A percentile compares a stretch with the other conserved stretches of the same genome.
Conservation (phyloP, 2,329 filamentous ascomycete species). For the Diplodia scrobiculata region DNA sequence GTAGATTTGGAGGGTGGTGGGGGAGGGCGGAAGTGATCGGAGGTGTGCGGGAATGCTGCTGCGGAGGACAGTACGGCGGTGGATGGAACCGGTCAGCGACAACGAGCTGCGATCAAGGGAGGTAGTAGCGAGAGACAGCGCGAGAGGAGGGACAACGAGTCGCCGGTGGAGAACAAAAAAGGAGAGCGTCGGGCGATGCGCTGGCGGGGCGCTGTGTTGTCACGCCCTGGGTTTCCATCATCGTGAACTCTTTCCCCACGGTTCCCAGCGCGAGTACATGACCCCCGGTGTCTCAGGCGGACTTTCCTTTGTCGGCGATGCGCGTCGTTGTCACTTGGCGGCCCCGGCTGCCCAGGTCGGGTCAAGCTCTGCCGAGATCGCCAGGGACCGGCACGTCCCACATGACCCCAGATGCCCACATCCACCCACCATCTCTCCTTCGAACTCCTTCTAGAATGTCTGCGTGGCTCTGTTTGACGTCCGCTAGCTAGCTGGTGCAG, state of each 20-base stretch:
- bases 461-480: neutral
- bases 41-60: slow-evolving; percentile 1
- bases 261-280: neutral
- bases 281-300: neutral
- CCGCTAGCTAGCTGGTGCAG: neutral
- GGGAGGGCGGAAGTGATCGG: slow-evolving; percentile 2
- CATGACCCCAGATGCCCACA: neutral
- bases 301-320: neutral
- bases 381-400: slow-evolving; percentile 16
- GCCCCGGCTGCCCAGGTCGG: neutral
- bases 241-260: slow-evolving; percentile 1
- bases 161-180: neutral
- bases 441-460: neutral
- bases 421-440: neutral
- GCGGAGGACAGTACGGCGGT: neutral
- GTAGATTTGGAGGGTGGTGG: neutral
- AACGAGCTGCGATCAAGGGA: neutral
- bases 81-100: neutral
- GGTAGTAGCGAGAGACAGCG: neutral
- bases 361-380: slow-evolving; percentile 23
- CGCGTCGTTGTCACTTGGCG: neutral
- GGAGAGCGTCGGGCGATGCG: neutral
- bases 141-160: neutral
- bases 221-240: neutral
- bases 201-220: slow-evolving; percentile 3